Evolutionary conservation across 2,329 filamentous ascomycete species (phyloP), one percentile per base, ranked within the genome.

Genomic region (Diaporthe vaccinii): DNA sequence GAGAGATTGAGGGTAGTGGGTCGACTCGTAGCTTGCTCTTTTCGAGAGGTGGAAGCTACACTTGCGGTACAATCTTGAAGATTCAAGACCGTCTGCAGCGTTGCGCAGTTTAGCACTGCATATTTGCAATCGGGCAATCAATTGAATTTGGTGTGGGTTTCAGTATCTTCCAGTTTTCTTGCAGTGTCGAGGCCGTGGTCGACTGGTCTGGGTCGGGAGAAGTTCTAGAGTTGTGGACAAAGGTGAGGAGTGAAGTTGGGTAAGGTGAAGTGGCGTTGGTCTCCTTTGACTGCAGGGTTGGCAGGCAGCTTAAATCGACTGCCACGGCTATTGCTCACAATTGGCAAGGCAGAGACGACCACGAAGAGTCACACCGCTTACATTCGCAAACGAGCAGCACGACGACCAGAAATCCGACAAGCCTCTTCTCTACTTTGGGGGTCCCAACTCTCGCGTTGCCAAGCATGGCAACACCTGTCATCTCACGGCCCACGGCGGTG

Each of bases 301-400:
- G 65, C 65, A n/a, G 49, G 49, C 49, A 53, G 65, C 65, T 55
- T 39, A 55, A 55, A 53, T 39, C 22, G 12, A 69, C 65, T 3
- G 34, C 49, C 34, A 31, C 28, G 46, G 53, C 68, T 71, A 34
- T 59, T 73, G 44, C 71, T 53, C 71, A 73, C 36, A 28, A 41
- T 22, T n/a, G 46, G 62, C 53, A 44, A 28, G 70, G 22, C 44
- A 59, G 31, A 71, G 59, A 22, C 53, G 34, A 31, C 70, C 17
- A 62, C n/a, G 44, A 72, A 61, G 74, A 76, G 74, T 76, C 74
- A 76, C 71, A 41, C 74, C 72, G 70, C 34, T 41, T 20, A 36
- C 46, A 41, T 28, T 31, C 12, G 46, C 58, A 44, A 65, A 12
- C 61, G 25, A 44, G 46, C 39, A 53, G 12, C 39, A 28, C 10